Conservation (phyloP, 75 land plant species). For the Cupressus sempervirens region DNA sequence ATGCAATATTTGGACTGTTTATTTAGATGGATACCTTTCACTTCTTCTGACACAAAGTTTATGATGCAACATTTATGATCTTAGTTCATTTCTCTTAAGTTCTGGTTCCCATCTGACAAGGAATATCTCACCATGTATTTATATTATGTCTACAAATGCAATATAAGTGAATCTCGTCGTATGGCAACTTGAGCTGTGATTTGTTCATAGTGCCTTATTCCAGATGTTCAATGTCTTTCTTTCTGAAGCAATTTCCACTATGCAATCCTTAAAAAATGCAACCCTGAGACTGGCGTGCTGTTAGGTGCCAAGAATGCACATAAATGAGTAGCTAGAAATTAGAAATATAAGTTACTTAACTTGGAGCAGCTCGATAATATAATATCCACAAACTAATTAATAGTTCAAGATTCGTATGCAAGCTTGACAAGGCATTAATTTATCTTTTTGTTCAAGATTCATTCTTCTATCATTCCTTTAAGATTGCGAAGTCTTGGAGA, state of each 20-base stretch:
- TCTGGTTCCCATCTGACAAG: neutral
- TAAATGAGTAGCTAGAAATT: neutral
- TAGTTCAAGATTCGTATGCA: neutral
- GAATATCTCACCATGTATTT: neutral
- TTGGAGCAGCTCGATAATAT: neutral
- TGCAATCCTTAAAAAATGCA: neutral
- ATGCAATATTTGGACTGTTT: neutral
- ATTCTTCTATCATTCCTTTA: neutral
- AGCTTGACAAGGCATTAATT: neutral
- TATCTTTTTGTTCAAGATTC: too few relatives aligned
- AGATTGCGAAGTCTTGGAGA: neutral
- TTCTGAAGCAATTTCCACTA: neutral
- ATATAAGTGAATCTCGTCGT: neutral
- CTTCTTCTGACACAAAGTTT: neutral
- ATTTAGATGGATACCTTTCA: neutral
- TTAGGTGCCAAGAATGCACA: neutral
- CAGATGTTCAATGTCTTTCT: constrained; percentile 5
- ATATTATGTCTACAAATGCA: neutral
- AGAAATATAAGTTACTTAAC: neutral
- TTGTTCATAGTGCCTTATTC: neutral
- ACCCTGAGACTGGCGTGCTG: neutral
- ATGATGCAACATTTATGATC: neutral
- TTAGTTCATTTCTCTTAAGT: neutral
- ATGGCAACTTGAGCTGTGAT: constrained; percentile 1
- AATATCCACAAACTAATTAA: neutral